A percentile compares a stretch with the other conserved stretches of the same genome.
These are phyloP conservation scores for Saccharomycopsis lassenensis DNA, from an alignment of 805 yeast species.

Conservation along the genomic window DNA sequence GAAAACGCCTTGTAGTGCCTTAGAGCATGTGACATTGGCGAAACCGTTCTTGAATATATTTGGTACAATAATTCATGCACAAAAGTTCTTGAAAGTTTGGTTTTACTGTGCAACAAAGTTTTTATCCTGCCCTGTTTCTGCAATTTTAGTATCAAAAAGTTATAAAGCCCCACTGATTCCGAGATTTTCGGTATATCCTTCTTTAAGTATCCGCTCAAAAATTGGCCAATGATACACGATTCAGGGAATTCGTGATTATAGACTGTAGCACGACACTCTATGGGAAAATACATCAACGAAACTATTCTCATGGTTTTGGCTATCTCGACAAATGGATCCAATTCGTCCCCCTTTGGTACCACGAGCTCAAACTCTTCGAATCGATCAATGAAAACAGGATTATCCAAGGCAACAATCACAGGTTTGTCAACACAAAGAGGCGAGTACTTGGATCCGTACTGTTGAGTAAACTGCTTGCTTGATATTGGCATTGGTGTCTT, in stretches of 20 bases:
- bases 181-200: slow-evolving; percentile 25
- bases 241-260: slow-evolving; percentile 27
- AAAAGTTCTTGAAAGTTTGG: slow-evolving; percentile 30
- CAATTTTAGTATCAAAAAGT: slow-evolving; percentile 28
- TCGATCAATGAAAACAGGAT: background rate
- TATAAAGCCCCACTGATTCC: slow-evolving; percentile 32
- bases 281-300: slow-evolving; percentile 32
- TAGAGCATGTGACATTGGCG: slow-evolving; percentile 57
- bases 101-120: slow-evolving; percentile 23
- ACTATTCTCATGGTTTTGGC: slow-evolving; percentile 37
- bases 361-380: slow-evolving; percentile 5
- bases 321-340: slow-evolving; percentile 55
- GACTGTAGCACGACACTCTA: slow-evolving; percentile 24
- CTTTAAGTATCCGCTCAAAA: slow-evolving; percentile 25
- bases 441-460: too few relatives aligned
- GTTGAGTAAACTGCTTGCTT: too few relatives aligned
- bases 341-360: slow-evolving; percentile 40
- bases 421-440: too few relatives aligned
- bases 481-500: too few relatives aligned
- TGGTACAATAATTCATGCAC: slow-evolving; percentile 63
- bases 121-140: slow-evolving; percentile 25
- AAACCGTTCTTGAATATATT: slow-evolving; percentile 66
- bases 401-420: slow-evolving; percentile 1
- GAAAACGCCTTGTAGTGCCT: slow-evolving; percentile 76
- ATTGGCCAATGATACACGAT: slow-evolving; percentile 30